phyloP scores from a whole-genome alignment of 345 rosid genomes.

The Nephelium lappaceum region DNA sequence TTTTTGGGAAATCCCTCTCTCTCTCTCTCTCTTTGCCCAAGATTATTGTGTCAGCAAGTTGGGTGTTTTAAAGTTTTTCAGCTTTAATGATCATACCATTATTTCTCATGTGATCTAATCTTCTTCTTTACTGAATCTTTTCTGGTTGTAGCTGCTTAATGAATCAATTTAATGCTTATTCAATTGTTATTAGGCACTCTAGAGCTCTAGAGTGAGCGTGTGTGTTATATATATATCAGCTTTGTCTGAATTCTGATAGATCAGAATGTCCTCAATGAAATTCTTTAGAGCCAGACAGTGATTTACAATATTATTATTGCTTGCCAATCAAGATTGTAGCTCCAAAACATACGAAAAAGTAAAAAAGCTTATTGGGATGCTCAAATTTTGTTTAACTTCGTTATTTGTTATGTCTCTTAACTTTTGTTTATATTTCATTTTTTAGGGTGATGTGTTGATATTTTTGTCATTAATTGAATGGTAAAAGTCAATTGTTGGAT shows the following conservation, averaged over 20 bases:
- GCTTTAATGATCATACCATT: conserved; percentile 42
- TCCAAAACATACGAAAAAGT: neutral
- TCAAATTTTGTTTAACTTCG: neutral
- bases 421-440: neutral
- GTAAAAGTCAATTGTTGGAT: too few species aligned
- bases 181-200: conserved; percentile 1
- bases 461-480: too few species aligned
- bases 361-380: neutral
- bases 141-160: conserved; percentile 1
- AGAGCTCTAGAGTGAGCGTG: too few species aligned
- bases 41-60: conserved; percentile 32
- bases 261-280: neutral
- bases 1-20: conserved; percentile 26
- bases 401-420: neutral
- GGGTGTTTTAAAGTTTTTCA: conserved; percentile 23
- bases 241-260: neutral
- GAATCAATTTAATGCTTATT: conserved; percentile 9
- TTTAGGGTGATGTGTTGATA: too few species aligned
- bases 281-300: neutral
- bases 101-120: conserved; percentile 25
- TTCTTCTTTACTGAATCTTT: conserved; percentile 5
- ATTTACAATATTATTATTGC: too few species aligned
- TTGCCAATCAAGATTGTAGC: neutral
- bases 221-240: neutral
- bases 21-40: conserved; percentile 24